Evolutionary conservation across 352 stramenopile genomes (phyloP).

Genomic region (Pythium rishiriense): DNA sequence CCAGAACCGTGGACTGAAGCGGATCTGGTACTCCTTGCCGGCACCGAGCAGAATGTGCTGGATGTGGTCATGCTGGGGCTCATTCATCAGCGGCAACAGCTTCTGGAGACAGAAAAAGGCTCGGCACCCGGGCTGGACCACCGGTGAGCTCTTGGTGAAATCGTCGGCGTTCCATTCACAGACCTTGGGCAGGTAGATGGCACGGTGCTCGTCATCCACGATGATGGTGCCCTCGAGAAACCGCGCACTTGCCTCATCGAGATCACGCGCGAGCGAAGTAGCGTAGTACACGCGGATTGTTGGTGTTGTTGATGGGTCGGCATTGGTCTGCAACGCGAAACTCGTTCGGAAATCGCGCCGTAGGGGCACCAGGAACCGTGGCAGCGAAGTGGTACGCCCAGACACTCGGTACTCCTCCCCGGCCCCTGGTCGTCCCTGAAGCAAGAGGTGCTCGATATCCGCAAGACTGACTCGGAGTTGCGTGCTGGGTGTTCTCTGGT

Average conservation of each 20-base stretch:
- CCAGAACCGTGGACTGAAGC: conserved; percentile 60
- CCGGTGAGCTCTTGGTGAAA: conserved; percentile 3
- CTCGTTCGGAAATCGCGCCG: conserved; percentile 77
- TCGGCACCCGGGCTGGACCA: conserved; percentile 30
- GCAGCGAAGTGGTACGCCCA: conserved; percentile 25
- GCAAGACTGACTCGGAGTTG: conserved; percentile 59
- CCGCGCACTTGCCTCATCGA: conserved; percentile 53
- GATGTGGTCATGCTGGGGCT: conserved; percentile 48
- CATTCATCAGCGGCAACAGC: conserved; percentile 59
- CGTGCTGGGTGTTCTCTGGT: neutral
- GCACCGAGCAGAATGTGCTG: conserved; percentile 61
- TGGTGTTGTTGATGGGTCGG: conserved; percentile 24
- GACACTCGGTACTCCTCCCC: conserved; percentile 25
- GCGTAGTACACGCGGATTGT: conserved; percentile 76
- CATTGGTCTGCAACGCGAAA: conserved; percentile 83
- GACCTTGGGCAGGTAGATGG: conserved; percentile 56
- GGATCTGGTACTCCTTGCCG: conserved; percentile 54
- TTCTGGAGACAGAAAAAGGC: conserved; percentile 69
- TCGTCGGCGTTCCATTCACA: conserved; percentile 57
- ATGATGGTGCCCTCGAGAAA: conserved; percentile 47
- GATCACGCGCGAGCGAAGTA: conserved; percentile 60
- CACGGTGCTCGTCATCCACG: conserved; percentile 37
- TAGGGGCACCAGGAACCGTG: conserved; percentile 18
- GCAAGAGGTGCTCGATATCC: conserved; percentile 86
- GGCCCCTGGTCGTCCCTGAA: conserved; percentile 32